Evolutionary conservation across 176 grass and related monocot species (phyloP), one percentile per base, ranked within the genome.

Genomic region (Urochloa ruziziensis): DNA sequence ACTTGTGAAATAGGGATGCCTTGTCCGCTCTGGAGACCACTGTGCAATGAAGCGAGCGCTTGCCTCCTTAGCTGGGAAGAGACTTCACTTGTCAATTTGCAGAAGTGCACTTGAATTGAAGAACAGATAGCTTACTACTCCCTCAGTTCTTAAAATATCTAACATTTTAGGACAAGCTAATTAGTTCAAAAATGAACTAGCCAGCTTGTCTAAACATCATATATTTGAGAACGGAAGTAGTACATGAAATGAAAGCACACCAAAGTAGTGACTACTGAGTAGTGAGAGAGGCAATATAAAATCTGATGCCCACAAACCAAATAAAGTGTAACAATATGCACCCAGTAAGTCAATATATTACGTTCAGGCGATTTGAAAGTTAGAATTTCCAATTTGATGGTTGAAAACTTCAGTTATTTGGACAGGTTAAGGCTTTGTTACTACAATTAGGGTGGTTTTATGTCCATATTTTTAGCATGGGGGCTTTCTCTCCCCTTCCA

Each of bases 21-120:
- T 88, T 95, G 96, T 29, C 84, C 91, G 79, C 70, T 98, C 76
- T 86, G 93, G 77, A 98, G 90, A 88, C 96, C 82, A 84, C 91
- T 87, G 48, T 98, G 87, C 72, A 98, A 85, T 70, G 87, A 91
- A 85, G 93, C 92, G 65, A 98, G 91, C 2, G 96, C 93, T 80
- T 95, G 90, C 71, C 82, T 98, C 88, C 96, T 90, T 84, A 98
- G 54, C 96, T 98, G 96, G 70, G 67, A 77, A 78, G 47, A 83
- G 36, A 67, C 33, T 39, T 25, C 44, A 21, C 18, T 71, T 16
- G 70, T 94, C 87, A 89, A 70, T 80, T 80, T 34, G 84, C 48
- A 14, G 5, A 90, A 79, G 27, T 61, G 54, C 33, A 75, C 39
- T 29, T 29, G 46, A 83, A 80, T 51, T 60, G 49, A 78, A 59